A percentile compares a stretch with the other conserved stretches of the same genome.
phyloP scores from a whole-genome alignment of 1,284 basidiomycete species.

The Cryptococcus hybrid region DNA sequence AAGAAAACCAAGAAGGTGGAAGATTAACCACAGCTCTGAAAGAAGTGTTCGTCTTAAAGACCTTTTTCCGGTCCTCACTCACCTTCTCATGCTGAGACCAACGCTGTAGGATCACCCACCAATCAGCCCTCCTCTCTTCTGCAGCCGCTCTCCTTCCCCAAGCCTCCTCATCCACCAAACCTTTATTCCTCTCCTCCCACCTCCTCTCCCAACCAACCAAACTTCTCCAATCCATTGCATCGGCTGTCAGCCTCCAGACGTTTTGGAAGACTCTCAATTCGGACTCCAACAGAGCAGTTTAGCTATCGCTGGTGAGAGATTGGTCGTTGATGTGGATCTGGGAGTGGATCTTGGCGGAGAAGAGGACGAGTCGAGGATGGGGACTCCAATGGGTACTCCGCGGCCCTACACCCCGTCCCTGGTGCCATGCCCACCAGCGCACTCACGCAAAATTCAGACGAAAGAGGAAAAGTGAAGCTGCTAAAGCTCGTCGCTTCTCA shows the following conservation, averaged over 20 bases:
- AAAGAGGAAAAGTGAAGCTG: slow-evolving; percentile 25
- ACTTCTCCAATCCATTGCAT: slow-evolving; percentile 27
- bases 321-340: slow-evolving; percentile 45
- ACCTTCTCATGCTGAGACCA: background rate
- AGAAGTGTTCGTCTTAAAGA: slow-evolving; percentile 25
- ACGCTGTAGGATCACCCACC: slow-evolving; percentile 27
- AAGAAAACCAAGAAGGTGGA: background rate
- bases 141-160: slow-evolving; percentile 17
- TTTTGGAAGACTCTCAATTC: slow-evolving; percentile 47
- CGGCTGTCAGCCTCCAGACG: slow-evolving; percentile 29
- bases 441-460: slow-evolving; percentile 1
- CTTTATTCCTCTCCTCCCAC: background rate
- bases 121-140: slow-evolving; percentile 24
- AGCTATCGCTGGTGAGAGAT: slow-evolving; percentile 38
- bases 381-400: background rate
- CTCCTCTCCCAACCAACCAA: slow-evolving; percentile 11
- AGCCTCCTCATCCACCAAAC: slow-evolving; percentile 4
- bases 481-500: slow-evolving; percentile 37
- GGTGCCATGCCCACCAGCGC: background rate
- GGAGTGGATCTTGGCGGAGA: slow-evolving; percentile 28
- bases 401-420: too few relatives aligned
- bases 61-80: too few relatives aligned
- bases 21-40: slow-evolving; percentile 26
- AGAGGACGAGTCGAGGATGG: slow-evolving; percentile 13
- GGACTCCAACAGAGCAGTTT: slow-evolving; percentile 36